These are phyloP conservation scores for Stylonectria norvegica DNA, from an alignment of 2,329 filamentous ascomycete genomes.

Conservation along the genomic window DNA sequence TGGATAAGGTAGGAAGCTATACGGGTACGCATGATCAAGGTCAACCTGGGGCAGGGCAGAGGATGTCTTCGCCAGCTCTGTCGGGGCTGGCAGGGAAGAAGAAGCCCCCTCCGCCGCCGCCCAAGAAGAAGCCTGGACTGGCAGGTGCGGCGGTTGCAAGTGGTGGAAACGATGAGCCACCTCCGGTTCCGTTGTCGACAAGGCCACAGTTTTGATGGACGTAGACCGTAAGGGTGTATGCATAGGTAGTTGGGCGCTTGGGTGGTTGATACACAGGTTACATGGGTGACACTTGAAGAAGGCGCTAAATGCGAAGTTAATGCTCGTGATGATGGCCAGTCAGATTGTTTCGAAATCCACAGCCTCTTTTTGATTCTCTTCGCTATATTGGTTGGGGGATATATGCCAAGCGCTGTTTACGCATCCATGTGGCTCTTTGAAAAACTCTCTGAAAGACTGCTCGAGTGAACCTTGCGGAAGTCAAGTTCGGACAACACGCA, in stretches of 20 bases:
- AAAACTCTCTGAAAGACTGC: constrained; percentile 12
- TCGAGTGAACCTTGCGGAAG: constrained; percentile 16
- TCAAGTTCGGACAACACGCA: constrained; percentile 9
- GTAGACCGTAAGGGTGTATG: neutral
- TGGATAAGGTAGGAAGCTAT: constrained; percentile 35
- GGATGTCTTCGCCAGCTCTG: constrained; percentile 3
- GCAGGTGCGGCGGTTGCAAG: constrained; percentile 12
- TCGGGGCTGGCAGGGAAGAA: constrained; percentile 42
- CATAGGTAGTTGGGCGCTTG: neutral
- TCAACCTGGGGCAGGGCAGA: constrained; percentile 6
- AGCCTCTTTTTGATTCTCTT: constrained; percentile 21
- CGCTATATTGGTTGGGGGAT: constrained; percentile 17
- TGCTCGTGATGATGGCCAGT: constrained; percentile 5
- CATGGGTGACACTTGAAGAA: too few relatives aligned
- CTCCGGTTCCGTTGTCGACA: constrained; percentile 52
- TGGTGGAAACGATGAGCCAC: constrained; percentile 37
- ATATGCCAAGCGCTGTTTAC: constrained; percentile 20
- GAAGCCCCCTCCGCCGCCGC: constrained; percentile 50
- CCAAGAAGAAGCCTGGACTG: constrained; percentile 50
- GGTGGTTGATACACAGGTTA: neutral
- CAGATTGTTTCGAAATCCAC: constrained; percentile 14
- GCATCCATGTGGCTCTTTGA: constrained; percentile 23
- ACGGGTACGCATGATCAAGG: constrained; percentile 15
- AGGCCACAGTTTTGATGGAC: constrained; percentile 43
- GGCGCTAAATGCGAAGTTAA: too few relatives aligned